Evolutionary conservation across 257 asterid genomes (phyloP).

Genomic region (Fraxinus americana): DNA sequence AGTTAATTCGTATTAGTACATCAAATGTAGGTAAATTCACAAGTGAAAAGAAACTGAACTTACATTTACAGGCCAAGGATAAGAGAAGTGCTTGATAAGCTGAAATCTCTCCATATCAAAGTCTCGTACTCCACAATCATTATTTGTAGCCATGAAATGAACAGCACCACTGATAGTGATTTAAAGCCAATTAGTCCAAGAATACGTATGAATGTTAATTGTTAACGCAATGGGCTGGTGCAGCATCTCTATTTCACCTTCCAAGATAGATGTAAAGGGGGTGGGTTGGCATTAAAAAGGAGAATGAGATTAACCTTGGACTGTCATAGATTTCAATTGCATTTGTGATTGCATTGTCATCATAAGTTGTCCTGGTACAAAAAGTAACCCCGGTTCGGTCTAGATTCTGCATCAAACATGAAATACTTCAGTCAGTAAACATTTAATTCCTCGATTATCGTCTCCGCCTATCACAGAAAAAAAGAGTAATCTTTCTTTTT

Average conservation of each 20-base stretch:
- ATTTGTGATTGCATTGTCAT: constrained; percentile 66
- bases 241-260: constrained; percentile 5
- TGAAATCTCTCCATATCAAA: constrained; percentile 56
- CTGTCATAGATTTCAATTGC: constrained; percentile 59
- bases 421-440: constrained; percentile 13
- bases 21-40: background rate
- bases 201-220: background rate
- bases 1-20: background rate
- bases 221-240: constrained; percentile 1
- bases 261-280: constrained; percentile 4
- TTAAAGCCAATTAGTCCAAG: constrained; percentile 28
- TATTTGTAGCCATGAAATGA: constrained; percentile 65
- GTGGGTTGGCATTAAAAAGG: constrained; percentile 12
- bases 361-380: constrained; percentile 70
- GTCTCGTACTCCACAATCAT: constrained; percentile 59
- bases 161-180: constrained; percentile 49
- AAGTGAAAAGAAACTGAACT: constrained; percentile 28
- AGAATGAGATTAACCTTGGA: constrained; percentile 42
- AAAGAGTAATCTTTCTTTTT: background rate
- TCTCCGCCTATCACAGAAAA: constrained; percentile 1
- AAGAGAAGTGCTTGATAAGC: constrained; percentile 54
- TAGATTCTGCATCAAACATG: constrained; percentile 48
- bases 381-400: constrained; percentile 66
- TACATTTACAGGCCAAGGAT: constrained; percentile 65
- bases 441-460: background rate